Evolutionary conservation across 306 rosid species (phyloP).

Genomic region (Herpetospermum pedunculosum): DNA sequence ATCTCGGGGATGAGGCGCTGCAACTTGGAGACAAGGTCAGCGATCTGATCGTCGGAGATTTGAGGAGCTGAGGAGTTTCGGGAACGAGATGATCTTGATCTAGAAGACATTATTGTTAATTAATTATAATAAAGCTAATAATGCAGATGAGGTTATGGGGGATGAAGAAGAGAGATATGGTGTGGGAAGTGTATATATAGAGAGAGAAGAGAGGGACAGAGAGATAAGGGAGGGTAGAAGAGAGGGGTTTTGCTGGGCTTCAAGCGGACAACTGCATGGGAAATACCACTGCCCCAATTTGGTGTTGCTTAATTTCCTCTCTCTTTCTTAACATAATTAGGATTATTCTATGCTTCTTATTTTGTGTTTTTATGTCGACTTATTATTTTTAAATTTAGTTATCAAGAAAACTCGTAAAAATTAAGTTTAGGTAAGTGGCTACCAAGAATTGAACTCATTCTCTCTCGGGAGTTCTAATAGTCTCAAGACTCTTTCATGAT

Average conservation of each 20-base stretch:
- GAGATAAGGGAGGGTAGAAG: not conserved
- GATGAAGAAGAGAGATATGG: not conserved
- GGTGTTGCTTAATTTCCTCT: too few relatives aligned
- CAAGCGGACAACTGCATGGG: slow-evolving; percentile 11
- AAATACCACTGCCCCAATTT: not conserved
- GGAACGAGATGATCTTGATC: slow-evolving; percentile 68
- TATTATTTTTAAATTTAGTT: too few relatives aligned
- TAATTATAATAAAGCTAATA: not conserved
- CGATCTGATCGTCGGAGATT: slow-evolving; percentile 77
- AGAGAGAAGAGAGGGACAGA: not conserved
- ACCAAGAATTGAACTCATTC: too few relatives aligned
- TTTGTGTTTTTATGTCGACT: too few relatives aligned
- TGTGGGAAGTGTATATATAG: not conserved
- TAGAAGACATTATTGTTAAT: slow-evolving; percentile 36
- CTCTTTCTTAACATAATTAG: too few relatives aligned
- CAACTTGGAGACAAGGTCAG: slow-evolving; percentile 71
- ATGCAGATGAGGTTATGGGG: not conserved
- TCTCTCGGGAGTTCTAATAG: too few relatives aligned
- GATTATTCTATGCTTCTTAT: too few relatives aligned
- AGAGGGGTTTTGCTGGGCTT: not conserved
- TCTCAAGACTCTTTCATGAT: too few relatives aligned
- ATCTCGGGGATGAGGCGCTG: slow-evolving; percentile 83
- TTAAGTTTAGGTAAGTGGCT: too few relatives aligned
- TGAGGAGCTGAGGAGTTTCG: slow-evolving; percentile 34
- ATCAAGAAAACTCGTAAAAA: too few relatives aligned